Evolutionary conservation across 2,329 filamentous ascomycete genomes (phyloP).

Genomic region (Trichoderma atroviride): DNA sequence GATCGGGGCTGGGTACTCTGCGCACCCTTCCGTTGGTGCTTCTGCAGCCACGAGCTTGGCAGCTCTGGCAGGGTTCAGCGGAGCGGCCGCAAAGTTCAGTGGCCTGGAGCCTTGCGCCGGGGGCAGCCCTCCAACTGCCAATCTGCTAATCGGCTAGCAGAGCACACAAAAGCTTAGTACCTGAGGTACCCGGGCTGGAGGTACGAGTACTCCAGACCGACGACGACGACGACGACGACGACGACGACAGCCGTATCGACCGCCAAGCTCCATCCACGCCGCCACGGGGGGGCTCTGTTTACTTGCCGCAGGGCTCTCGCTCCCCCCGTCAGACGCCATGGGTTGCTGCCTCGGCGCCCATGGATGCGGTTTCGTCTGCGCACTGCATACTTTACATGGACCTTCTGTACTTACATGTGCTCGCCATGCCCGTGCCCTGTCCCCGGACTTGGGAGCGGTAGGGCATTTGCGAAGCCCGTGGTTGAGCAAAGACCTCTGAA

Average conservation of each 20-base stretch:
- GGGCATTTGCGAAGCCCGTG: neutral
- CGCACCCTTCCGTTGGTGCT: neutral
- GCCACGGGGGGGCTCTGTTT: neutral
- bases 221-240: neutral
- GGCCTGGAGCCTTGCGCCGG: constrained; percentile 5
- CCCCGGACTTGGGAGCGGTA: neutral
- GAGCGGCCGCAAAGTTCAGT: constrained; percentile 24
- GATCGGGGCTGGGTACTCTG: neutral
- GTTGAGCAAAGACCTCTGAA: neutral
- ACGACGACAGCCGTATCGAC: neutral
- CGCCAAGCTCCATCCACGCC: neutral
- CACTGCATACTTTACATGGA: neutral
- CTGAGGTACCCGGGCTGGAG: neutral
- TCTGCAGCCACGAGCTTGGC: constrained; percentile 19
- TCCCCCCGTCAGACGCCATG: neutral
- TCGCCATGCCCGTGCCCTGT: neutral
- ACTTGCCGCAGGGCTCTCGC: neutral
- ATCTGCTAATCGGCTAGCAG: neutral
- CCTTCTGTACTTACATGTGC: neutral
- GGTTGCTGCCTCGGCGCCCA: neutral
- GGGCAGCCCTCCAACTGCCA: neutral
- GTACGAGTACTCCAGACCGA: neutral
- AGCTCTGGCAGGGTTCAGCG: constrained; percentile 11
- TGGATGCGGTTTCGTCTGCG: neutral
- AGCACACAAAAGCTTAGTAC: neutral